Conservation (phyloP, 495 filamentous ascomycete species). For the Bombardia bombarda region DNA sequence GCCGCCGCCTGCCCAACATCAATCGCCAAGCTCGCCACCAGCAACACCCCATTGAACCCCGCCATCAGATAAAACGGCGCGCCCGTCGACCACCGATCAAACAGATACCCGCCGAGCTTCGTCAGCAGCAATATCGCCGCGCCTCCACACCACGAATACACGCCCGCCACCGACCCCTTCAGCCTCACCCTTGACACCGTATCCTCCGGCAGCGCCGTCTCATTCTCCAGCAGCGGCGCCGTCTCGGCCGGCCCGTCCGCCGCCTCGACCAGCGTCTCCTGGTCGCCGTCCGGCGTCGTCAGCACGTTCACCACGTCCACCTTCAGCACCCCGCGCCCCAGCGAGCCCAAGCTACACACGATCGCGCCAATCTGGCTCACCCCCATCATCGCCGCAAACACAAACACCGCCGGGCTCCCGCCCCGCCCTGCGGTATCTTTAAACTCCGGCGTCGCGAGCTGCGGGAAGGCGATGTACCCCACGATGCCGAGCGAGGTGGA, state of each 20-base stretch:
- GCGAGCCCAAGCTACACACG: conserved; percentile 80
- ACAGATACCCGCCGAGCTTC: conserved; percentile 81
- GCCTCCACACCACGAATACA: conserved; percentile 88
- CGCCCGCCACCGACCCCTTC: conserved; percentile 88
- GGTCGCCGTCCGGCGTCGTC: conserved; percentile 9
- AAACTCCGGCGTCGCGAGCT: conserved; percentile 61
- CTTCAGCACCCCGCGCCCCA: conserved; percentile 70
- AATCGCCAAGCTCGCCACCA: conserved; percentile 48
- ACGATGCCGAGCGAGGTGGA: conserved; percentile 63
- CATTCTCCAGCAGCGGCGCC: conserved; percentile 25
- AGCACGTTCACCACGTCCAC: conserved; percentile 29
- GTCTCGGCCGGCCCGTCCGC: conserved; percentile 15
- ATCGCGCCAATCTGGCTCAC: conserved; percentile 92
- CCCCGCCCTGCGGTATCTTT: conserved; percentile 46
- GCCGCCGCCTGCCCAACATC: conserved; percentile 17
- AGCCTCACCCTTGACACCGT: conserved; percentile 46
- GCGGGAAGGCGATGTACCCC: conserved; percentile 68
- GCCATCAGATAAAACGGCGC: conserved; percentile 93
- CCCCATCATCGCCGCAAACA: conserved; percentile 72
- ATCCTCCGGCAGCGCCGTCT: conserved; percentile 10
- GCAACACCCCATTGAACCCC: conserved; percentile 66
- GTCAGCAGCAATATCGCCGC: conserved; percentile 84
- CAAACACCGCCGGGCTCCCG: conserved; percentile 58
- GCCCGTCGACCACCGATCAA: conserved; percentile 59
- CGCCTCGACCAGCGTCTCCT: conserved; percentile 20